Percentiles rank a stretch among this genome's conserved stretches.
These are phyloP conservation scores for Suhomyces wounanorum DNA, from an alignment of 1,139 yeast genomes.

Conservation along the genomic window DNA sequence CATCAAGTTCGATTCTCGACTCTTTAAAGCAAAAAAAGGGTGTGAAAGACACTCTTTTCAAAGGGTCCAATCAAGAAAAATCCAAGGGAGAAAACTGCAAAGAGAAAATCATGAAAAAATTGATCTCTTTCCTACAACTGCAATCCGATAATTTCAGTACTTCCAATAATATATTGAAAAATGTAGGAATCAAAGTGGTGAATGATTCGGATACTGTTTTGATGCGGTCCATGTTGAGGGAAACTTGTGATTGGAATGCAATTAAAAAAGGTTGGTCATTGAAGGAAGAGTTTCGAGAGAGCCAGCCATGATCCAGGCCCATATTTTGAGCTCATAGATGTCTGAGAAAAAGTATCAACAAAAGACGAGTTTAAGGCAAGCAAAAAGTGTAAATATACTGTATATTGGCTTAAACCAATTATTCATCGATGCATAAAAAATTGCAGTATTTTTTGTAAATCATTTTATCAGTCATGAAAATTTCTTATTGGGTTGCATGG, in stretches of 20 bases:
- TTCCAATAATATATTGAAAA: conserved; percentile 59
- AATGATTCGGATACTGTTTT: conserved; percentile 61
- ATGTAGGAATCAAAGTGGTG: conserved; percentile 47
- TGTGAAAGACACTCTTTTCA: conserved; percentile 11
- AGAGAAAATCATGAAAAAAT: conserved; percentile 35
- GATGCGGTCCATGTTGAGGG: conserved; percentile 66
- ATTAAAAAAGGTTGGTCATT: conserved; percentile 62
- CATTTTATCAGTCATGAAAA: neutral
- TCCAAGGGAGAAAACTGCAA: conserved; percentile 24
- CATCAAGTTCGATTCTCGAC: conserved; percentile 36
- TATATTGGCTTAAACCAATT: neutral
- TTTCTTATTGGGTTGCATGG: too few species aligned
- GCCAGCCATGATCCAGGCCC: neutral
- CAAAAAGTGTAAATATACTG: neutral
- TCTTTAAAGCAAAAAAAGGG: conserved; percentile 28
- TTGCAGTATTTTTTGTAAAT: neutral
- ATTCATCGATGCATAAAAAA: neutral
- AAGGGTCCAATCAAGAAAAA: conserved; percentile 16
- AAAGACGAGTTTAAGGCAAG: neutral
- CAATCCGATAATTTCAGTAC: conserved; percentile 48
- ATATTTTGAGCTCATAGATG: neutral
- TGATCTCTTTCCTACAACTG: conserved; percentile 35
- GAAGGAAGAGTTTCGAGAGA: conserved; percentile 50
- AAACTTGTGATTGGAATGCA: conserved; percentile 70
- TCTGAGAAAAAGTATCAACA: neutral